Conservation (phyloP, 768 basidiomycete genomes). For the Boletus sp. region DNA sequence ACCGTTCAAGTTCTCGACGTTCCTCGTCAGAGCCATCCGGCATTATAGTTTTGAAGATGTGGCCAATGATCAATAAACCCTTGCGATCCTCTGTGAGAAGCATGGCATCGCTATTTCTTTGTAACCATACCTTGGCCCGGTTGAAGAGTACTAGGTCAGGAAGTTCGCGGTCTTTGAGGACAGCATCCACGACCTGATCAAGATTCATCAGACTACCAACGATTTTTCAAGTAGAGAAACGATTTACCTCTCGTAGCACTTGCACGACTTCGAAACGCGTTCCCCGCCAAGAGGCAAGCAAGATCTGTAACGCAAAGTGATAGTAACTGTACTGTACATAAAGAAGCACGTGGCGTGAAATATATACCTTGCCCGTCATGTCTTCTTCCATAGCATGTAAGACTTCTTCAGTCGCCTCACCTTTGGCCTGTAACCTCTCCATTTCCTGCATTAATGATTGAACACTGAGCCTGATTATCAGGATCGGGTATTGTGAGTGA, state of each 20-base stretch:
- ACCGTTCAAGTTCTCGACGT: constrained; percentile 92
- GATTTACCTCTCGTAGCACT: constrained; percentile 69
- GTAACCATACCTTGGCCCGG: constrained; percentile 71
- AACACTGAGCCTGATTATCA: constrained; percentile 34
- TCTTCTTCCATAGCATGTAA: constrained; percentile 86
- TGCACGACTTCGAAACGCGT: constrained; percentile 93
- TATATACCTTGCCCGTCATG: constrained; percentile 78
- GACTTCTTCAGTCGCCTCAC: constrained; percentile 86
- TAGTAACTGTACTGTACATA: neutral
- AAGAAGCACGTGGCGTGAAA: neutral
- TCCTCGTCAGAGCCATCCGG: constrained; percentile 95
- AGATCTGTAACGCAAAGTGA: constrained; percentile 49
- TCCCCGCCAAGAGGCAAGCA: constrained; percentile 97
- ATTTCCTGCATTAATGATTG: constrained; percentile 61
- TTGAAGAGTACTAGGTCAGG: constrained; percentile 71
- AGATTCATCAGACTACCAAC: neutral
- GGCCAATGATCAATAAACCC: constrained; percentile 87
- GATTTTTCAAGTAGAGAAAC: constrained; percentile 2
- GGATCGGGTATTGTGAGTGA: constrained; percentile 44
- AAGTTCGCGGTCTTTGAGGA: constrained; percentile 75
- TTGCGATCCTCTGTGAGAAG: constrained; percentile 28
- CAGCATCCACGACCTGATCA: constrained; percentile 71
- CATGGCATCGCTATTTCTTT: neutral
- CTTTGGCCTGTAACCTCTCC: constrained; percentile 85
- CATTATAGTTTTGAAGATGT: constrained; percentile 79